Conservation (phyloP, 331 rosid genomes). For the Malus hybrid region DNA sequence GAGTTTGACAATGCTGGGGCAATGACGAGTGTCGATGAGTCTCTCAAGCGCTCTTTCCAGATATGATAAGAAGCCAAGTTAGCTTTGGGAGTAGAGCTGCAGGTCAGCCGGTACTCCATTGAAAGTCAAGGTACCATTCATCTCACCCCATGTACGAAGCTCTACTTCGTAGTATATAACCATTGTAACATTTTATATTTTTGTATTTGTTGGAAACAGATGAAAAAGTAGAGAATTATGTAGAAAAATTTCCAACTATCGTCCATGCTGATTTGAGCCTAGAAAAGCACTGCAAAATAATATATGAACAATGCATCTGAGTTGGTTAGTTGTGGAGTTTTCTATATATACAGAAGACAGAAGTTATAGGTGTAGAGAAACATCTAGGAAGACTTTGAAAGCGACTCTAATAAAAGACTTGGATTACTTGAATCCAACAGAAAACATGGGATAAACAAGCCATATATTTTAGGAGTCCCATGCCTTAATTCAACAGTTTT, state of each 20-base stretch:
- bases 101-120: slow-evolving; percentile 23
- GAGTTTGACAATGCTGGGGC: slow-evolving; percentile 92
- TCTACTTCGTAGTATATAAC: background rate
- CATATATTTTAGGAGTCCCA: background rate
- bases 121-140: slow-evolving; percentile 45
- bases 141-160: background rate
- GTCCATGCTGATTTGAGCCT: background rate
- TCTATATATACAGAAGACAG: background rate
- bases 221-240: background rate
- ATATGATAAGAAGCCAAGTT: slow-evolving; percentile 53
- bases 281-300: background rate
- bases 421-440: too few species aligned
- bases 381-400: too few species aligned
- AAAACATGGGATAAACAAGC: too few species aligned
- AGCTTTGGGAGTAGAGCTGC: slow-evolving; percentile 38
- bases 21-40: slow-evolving; percentile 73
- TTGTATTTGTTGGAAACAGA: background rate
- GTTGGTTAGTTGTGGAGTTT: background rate
- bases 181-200: background rate
- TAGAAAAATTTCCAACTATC: background rate
- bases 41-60: slow-evolving; percentile 73
- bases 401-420: too few species aligned
- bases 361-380: too few species aligned
- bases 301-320: background rate
- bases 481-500: background rate